Base-by-base conservation (phyloP, 2,329 filamentous ascomycete genomes). In the Laburnicola sp. region DNA sequence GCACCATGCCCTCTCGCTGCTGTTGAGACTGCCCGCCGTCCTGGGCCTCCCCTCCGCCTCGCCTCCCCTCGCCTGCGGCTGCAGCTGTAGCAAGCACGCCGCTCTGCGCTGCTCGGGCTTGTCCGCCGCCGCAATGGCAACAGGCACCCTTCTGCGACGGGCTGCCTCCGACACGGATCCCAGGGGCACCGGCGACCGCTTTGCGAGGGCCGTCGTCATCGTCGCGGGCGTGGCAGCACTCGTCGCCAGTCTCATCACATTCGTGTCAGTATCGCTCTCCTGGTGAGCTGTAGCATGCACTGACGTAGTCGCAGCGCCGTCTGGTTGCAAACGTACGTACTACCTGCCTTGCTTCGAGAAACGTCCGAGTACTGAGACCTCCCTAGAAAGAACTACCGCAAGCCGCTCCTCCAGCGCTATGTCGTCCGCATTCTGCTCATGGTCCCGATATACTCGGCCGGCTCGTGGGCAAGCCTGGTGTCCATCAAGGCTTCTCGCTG, bases 371-470 rank as follows among this genome's bases (percentile, higher is more conserved):
- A 48, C 50, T 66, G 46, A 71, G 8, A 39, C 16, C 6, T n/a
- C 9, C 6, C 38, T 60, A 89, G 87, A 44, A 99, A 99, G 79
- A 99, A 99, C 77, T 99, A 99, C 75, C 88, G 94, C 59, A 99
- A 99, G 71, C 94, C 94, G 23, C 82, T 99, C 8, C 83, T 99
- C 1, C 94, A 99, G 73, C 85, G 94, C 84, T 97, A 99, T 82
- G 94, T 99, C 56, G 87, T 97, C 62, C 91, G 94, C 54, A 97
- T 99, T 70, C 80, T 99, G 56, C 81, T 99, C 69, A 96, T 99
- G 91, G 94, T 99, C 10, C 94, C 94, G 4, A 96, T 99, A 69
- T 99, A 96, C 77, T 90, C 92, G 39, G 87, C 91, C 63, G 86
- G 93, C 27, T 97, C 94, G 40, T 99, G 92, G 90, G 87, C 90